Evolutionary conservation across 495 filamentous ascomycete species (phyloP).

Genomic region (Coniosporium apollinis): DNA sequence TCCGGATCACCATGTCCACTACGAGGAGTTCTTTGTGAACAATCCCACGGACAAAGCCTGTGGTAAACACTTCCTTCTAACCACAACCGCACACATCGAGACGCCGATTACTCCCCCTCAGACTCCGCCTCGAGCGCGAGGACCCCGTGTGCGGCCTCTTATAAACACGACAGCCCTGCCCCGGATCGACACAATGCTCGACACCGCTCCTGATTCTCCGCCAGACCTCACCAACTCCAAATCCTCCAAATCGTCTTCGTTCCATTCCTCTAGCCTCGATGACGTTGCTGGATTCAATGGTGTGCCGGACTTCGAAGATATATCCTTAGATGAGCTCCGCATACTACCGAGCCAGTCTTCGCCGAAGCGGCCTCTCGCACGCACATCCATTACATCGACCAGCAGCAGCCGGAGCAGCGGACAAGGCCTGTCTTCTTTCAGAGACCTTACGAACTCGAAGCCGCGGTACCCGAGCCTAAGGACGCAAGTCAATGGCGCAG

Average conservation of each 20-base stretch:
- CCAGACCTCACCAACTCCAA: constrained; percentile 73
- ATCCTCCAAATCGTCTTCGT: constrained; percentile 82
- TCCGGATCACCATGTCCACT: too few species aligned
- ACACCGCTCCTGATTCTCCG: constrained; percentile 64
- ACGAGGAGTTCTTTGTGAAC: too few species aligned
- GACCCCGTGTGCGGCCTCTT: too few species aligned
- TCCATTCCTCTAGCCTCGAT: constrained; percentile 55
- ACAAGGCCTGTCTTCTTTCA: constrained; percentile 5
- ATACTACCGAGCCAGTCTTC: background rate
- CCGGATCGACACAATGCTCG: too few species aligned
- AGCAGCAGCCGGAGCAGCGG: constrained; percentile 1
- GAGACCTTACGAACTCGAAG: constrained; percentile 18
- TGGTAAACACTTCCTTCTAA: too few species aligned
- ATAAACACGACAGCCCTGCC: too few species aligned
- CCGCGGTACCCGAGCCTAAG: constrained; percentile 24
- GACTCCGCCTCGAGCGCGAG: too few species aligned
- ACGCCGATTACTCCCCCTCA: too few species aligned
- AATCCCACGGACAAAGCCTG: too few species aligned
- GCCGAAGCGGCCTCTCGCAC: constrained; percentile 8
- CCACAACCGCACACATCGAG: too few species aligned
- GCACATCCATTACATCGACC: constrained; percentile 4
- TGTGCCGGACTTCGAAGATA: constrained; percentile 74
- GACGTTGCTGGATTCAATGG: constrained; percentile 31
- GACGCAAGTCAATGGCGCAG: constrained; percentile 18
- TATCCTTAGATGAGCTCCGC: constrained; percentile 74